Conservation (phyloP, 2,329 filamentous ascomycete genomes). For the Laburnicola sp. region DNA sequence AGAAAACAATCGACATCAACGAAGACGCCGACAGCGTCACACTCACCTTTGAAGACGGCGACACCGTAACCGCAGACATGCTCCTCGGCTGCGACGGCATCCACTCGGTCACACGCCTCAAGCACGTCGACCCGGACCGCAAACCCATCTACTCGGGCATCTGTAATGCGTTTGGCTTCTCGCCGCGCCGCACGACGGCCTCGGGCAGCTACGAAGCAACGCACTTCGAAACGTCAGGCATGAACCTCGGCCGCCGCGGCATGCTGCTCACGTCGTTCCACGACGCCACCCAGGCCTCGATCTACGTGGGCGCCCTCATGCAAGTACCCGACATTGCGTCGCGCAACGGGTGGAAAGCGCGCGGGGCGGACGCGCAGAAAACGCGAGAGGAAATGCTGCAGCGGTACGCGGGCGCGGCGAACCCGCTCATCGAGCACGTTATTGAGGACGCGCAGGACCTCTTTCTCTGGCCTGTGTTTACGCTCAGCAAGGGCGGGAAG, state of each 20-base stretch:
- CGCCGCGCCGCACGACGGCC: slow-evolving; percentile 35
- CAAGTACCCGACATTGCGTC: slow-evolving; percentile 48
- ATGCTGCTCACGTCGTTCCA: slow-evolving; percentile 52
- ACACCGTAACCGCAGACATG: slow-evolving; percentile 51
- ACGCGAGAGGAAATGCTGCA: slow-evolving; percentile 48
- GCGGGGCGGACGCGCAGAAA: slow-evolving; percentile 49
- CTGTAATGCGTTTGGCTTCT: slow-evolving; percentile 53
- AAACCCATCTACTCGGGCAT: slow-evolving; percentile 50
- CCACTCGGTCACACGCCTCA: slow-evolving; percentile 48
- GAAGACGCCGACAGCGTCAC: slow-evolving; percentile 48
- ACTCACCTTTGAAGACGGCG: slow-evolving; percentile 53
- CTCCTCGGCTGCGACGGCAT: slow-evolving; percentile 61
- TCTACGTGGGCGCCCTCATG: slow-evolving; percentile 53
- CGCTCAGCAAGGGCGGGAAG: slow-evolving; percentile 48
- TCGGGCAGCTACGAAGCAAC: slow-evolving; percentile 33
- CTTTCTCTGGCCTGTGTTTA: slow-evolving; percentile 53
- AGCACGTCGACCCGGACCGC: slow-evolving; percentile 50
- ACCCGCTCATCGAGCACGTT: slow-evolving; percentile 42
- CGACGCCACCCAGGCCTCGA: slow-evolving; percentile 38
- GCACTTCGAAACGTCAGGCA: slow-evolving; percentile 49
- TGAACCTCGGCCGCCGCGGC: slow-evolving; percentile 52
- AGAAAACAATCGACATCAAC: slow-evolving; percentile 47
- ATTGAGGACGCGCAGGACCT: slow-evolving; percentile 50
- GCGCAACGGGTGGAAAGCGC: slow-evolving; percentile 52
- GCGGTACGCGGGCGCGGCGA: slow-evolving; percentile 46